Base-by-base conservation (phyloP, 768 basidiomycete genomes). In the Galerina sulciceps region DNA sequence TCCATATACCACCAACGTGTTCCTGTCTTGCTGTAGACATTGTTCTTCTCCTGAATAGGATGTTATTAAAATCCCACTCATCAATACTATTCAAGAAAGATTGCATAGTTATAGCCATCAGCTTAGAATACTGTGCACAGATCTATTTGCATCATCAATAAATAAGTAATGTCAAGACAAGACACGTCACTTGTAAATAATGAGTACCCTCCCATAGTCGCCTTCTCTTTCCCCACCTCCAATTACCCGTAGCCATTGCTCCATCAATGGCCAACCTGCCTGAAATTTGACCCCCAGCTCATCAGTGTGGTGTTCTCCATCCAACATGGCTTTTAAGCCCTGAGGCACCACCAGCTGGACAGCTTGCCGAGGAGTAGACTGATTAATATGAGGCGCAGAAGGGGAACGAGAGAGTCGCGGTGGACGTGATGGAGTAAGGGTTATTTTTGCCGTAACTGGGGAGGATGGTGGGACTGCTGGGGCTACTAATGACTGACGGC, bases 231-330 rank as follows among this genome's bases (percentile, higher is more conserved):
- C 75, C 40, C 85, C 85, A 35, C 81, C 84, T 36, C 91, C 91
- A 43, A 84, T 81, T 10, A 76, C 71, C 4, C 78, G 73, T 44
- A 93, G 71, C 90, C 89, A 93, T 56, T 80, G 81, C 70, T 92
- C 87, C 53, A 99, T 75, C 47, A 88, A 75, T 10, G 86, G 86
- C 95, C 94, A 96, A 0, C 90, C 88, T 34, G 88, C 86, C 62
- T 92, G 87, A 65, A 96, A 96, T 60, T 71, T 82, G 22, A 91
- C 86, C 45, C 90, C 89, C 43, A 99, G 75, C 74, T 98, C 96
- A 68, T 99, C 96, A 1, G 93, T 89, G 71, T 95, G 90, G 71
- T 94, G 95, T 55, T 88, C 90, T 9, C 96, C 97, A 67, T 99
- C 89, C 11, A 99, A 78, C 58, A 93, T 71, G 2, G 77, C 61